phyloP scores from a whole-genome alignment of 139 green algal genomes.

The Closterium sp. region DNA sequence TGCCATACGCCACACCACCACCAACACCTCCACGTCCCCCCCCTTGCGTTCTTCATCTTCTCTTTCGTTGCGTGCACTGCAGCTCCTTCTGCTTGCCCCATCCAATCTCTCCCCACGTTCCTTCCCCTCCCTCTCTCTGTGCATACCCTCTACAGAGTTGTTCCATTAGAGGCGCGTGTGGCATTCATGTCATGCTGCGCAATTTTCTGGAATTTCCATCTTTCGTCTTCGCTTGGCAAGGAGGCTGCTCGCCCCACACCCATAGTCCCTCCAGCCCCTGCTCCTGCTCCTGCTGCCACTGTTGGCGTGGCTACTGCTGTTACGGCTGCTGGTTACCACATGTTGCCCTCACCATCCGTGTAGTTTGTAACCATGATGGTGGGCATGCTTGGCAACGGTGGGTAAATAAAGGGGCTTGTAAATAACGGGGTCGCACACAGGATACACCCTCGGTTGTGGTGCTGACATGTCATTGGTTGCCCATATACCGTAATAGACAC shows the following conservation, averaged over 20 bases:
- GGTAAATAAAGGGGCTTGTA: background rate
- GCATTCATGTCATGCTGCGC: slow-evolving; percentile 57
- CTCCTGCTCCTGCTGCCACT: background rate
- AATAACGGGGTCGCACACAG: too few relatives aligned
- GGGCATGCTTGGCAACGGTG: too few relatives aligned
- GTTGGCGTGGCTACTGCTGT: background rate
- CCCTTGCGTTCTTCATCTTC: too few relatives aligned
- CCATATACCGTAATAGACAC: too few relatives aligned
- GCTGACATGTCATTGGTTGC: too few relatives aligned
- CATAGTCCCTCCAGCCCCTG: background rate
- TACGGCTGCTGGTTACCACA: background rate
- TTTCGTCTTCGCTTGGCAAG: slow-evolving; percentile 24
- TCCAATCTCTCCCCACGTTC: background rate
- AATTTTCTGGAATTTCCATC: slow-evolving; percentile 60
- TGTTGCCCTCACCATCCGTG: background rate
- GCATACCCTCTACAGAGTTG: slow-evolving; percentile 8
- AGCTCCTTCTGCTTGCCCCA: background rate
- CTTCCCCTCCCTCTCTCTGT: background rate
- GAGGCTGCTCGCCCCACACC: background rate
- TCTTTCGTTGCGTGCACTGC: too few relatives aligned
- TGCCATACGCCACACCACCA: too few relatives aligned
- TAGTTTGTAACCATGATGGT: too few relatives aligned
- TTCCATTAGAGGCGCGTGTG: slow-evolving; percentile 46
- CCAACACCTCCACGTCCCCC: too few relatives aligned
- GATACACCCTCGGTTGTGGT: too few relatives aligned